phyloP scores from a whole-genome alignment of 257 asterid species.

The Cruciata laevipes region DNA sequence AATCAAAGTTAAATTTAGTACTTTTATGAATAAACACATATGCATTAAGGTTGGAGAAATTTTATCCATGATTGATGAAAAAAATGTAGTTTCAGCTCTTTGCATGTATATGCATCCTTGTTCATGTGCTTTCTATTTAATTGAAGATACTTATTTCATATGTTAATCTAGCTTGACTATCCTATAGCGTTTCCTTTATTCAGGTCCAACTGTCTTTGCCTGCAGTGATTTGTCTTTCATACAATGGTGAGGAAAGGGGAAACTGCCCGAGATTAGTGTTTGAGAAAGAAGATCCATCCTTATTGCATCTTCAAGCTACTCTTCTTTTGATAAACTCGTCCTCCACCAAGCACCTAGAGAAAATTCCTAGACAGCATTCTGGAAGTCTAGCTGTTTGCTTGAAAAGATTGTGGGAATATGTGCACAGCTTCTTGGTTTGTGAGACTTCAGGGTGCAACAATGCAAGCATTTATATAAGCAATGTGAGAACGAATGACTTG shows the following conservation, averaged over 20 bases:
- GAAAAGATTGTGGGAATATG: constrained; percentile 39
- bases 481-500: constrained; percentile 31
- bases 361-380: constrained; percentile 34
- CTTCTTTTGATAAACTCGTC: constrained; percentile 47
- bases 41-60: background rate
- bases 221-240: constrained; percentile 18
- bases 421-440: constrained; percentile 27
- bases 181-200: constrained; percentile 46
- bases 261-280: constrained; percentile 16
- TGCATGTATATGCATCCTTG: background rate
- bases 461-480: constrained; percentile 26
- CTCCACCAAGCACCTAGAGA: constrained; percentile 43
- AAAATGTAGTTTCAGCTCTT: background rate
- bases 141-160: too few relatives aligned
- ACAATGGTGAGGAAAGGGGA: constrained; percentile 15
- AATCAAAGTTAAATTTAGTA: background rate
- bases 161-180: too few relatives aligned
- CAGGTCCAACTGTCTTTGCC: constrained; percentile 45
- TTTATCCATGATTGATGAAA: background rate
- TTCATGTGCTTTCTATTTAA: background rate
- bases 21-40: background rate
- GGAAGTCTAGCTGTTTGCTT: constrained; percentile 23
- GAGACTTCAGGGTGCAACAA: constrained; percentile 11
- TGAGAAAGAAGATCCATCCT: constrained; percentile 31
- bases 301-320: constrained; percentile 46